Evolutionary conservation across 805 yeast genomes (phyloP).

Genomic region (Lipomyces mesembrius): DNA sequence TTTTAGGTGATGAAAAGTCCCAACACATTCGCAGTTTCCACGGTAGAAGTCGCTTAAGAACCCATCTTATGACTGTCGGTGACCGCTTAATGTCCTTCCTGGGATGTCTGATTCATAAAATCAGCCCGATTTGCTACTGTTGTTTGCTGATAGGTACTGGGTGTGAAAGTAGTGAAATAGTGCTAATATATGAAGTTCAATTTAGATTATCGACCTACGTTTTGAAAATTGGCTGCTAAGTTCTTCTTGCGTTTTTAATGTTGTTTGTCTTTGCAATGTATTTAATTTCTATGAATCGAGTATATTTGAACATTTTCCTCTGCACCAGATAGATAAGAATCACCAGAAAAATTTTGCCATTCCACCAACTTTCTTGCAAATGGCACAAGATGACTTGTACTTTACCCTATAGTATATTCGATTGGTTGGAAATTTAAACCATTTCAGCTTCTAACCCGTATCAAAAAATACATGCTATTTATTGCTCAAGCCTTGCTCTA

Average conservation of each 20-base stretch:
- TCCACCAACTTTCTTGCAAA: neutral
- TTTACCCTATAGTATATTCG: neutral
- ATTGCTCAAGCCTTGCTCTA: too few species aligned
- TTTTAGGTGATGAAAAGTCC: slow-evolving; percentile 35
- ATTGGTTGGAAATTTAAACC: neutral
- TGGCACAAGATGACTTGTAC: neutral
- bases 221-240: neutral
- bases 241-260: neutral
- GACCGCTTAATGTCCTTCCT: slow-evolving; percentile 39
- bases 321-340: neutral
- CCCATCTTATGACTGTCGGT: slow-evolving; percentile 39
- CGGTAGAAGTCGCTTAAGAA: slow-evolving; percentile 39
- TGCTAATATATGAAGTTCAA: neutral
- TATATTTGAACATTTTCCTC: neutral
- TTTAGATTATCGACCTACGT: neutral
- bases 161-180: neutral
- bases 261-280: neutral
- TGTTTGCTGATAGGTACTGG: neutral
- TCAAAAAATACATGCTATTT: too few species aligned
- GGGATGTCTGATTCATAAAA: slow-evolving; percentile 38
- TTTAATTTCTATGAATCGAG: neutral
- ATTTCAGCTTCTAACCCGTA: neutral
- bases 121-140: neutral
- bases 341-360: neutral
- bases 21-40: slow-evolving; percentile 39